Percentiles rank a stretch among this genome's conserved stretches.
Conservation (phyloP, 2,329 filamentous ascomycete genomes). For the Rhynchosporium graminicola region DNA sequence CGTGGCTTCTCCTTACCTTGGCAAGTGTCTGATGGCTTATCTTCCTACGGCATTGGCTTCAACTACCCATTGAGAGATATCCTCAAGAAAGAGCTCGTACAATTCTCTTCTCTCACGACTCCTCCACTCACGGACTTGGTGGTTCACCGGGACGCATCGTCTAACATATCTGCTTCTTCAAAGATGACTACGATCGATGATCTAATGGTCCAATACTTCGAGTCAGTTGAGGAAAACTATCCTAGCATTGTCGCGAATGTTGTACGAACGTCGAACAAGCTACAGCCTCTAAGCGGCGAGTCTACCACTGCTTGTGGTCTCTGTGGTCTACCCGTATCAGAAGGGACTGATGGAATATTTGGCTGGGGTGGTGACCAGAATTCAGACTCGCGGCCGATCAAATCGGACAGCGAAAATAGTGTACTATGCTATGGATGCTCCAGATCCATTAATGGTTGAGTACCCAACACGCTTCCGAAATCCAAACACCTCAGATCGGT, state of each 20-base stretch:
- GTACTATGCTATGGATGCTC: constrained; percentile 74
- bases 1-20: constrained; percentile 81
- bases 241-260: constrained; percentile 94
- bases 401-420: constrained; percentile 37
- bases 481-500: background rate
- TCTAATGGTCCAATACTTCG: constrained; percentile 86
- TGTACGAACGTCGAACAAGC: constrained; percentile 84
- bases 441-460: constrained; percentile 59
- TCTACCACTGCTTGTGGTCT: constrained; percentile 56
- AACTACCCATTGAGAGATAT: constrained; percentile 85
- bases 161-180: constrained; percentile 37
- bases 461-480: constrained; percentile 12
- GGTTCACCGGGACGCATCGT: constrained; percentile 44
- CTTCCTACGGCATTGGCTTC: constrained; percentile 43
- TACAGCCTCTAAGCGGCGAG: constrained; percentile 52
- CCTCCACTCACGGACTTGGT: constrained; percentile 54
- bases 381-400: constrained; percentile 33
- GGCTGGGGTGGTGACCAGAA: constrained; percentile 59
- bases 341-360: constrained; percentile 63
- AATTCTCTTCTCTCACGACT: constrained; percentile 59
- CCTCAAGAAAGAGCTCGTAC: constrained; percentile 74
- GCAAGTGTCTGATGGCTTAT: constrained; percentile 72
- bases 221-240: constrained; percentile 80
- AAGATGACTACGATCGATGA: constrained; percentile 87
- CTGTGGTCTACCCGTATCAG: constrained; percentile 68